Conservation (phyloP, 306 rosid species). For the Trifolium repens region DNA sequence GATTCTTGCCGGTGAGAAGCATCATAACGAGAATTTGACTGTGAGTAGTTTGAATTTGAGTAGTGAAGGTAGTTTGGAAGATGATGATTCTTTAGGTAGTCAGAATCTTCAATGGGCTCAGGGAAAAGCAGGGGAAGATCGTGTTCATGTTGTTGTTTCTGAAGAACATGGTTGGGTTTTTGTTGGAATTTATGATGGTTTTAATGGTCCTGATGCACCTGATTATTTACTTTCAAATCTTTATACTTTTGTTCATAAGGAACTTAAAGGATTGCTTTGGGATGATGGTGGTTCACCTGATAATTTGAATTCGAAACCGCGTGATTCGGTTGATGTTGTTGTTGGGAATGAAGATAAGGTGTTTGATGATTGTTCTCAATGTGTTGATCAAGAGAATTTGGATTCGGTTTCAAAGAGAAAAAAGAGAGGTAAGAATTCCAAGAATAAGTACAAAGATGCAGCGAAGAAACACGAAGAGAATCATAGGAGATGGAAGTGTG, state of each 20-base stretch:
- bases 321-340: constrained; percentile 30
- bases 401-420: constrained; percentile 47
- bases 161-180: constrained; percentile 99
- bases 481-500: constrained; percentile 90
- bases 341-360: constrained; percentile 42
- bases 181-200: constrained; percentile 96
- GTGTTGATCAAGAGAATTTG: constrained; percentile 65
- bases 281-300: constrained; percentile 50
- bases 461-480: constrained; percentile 86
- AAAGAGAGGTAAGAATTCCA: constrained; percentile 46
- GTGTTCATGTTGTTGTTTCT: constrained; percentile 95
- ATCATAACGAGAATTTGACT: constrained; percentile 79
- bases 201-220: constrained; percentile 98
- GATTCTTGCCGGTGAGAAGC: constrained; percentile 59
- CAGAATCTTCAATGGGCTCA: constrained; percentile 99
- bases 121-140: constrained; percentile 98
- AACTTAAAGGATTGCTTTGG: constrained; percentile 91
- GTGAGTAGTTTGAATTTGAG: constrained; percentile 82
- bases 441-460: constrained; percentile 57
- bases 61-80: constrained; percentile 91
- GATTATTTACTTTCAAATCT: constrained; percentile 80
- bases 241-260: constrained; percentile 74
- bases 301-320: neutral
- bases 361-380: constrained; percentile 62
- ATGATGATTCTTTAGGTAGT: constrained; percentile 71